Percentiles rank a stretch among this genome's conserved stretches.
phyloP scores from a whole-genome alignment of 2,329 filamentous ascomycete genomes.

The Phyllosticta citrichinensis region DNA sequence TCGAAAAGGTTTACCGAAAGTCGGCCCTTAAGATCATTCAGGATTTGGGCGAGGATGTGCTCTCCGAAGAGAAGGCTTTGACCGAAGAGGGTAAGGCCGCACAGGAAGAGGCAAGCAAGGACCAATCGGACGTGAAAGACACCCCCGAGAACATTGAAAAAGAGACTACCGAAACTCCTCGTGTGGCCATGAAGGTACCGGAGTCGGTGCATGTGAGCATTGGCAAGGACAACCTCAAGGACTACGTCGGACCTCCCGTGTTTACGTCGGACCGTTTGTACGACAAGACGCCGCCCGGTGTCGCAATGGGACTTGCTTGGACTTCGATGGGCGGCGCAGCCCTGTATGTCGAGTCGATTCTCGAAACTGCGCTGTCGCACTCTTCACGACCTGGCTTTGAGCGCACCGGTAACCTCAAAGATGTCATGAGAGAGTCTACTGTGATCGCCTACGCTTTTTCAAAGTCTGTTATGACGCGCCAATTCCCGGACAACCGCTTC shows the following conservation, averaged over 20 bases:
- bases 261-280: conserved; percentile 95
- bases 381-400: conserved; percentile 70
- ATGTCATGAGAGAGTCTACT: conserved; percentile 97
- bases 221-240: conserved; percentile 79
- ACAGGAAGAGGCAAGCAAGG: conserved; percentile 59
- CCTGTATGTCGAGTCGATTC: conserved; percentile 92
- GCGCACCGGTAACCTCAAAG: conserved; percentile 88
- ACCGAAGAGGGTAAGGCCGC: conserved; percentile 80
- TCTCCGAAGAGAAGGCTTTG: conserved; percentile 71
- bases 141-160: conserved; percentile 46
- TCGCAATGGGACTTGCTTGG: conserved; percentile 97
- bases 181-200: conserved; percentile 71
- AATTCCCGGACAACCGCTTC: conserved; percentile 86
- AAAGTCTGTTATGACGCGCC: conserved; percentile 74
- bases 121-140: conserved; percentile 53
- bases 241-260: conserved; percentile 91
- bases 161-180: conserved; percentile 55
- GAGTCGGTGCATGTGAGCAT: conserved; percentile 80
- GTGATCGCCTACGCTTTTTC: conserved; percentile 92
- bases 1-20: conserved; percentile 97
- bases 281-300: conserved; percentile 84
- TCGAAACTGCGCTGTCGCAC: conserved; percentile 69
- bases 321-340: conserved; percentile 94
- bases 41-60: conserved; percentile 75
- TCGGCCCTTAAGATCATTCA: conserved; percentile 94